Percentiles rank a stretch among this genome's conserved stretches.
These are phyloP conservation scores for Scytalidium sp. DNA, from an alignment of 2,329 filamentous ascomycete species.

Conservation along the genomic window DNA sequence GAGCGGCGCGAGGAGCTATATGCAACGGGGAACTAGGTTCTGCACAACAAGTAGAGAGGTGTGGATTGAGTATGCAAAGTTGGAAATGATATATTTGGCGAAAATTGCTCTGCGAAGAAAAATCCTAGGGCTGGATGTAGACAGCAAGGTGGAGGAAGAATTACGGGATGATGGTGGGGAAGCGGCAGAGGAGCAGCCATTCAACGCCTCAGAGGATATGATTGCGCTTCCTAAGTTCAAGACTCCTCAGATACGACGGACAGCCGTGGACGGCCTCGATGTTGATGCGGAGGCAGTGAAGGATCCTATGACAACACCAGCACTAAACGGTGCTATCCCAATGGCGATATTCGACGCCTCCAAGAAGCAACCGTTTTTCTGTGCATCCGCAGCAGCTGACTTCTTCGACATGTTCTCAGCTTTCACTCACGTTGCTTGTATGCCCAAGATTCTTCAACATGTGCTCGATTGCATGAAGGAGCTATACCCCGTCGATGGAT, in stretches of 20 bases:
- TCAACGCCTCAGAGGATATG: conserved; percentile 39
- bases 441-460: conserved; percentile 67
- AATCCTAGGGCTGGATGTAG: conserved; percentile 59
- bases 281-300: conserved; percentile 40
- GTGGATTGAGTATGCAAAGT: conserved; percentile 86
- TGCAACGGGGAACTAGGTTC: conserved; percentile 89
- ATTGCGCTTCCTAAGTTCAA: conserved; percentile 56
- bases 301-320: conserved; percentile 60
- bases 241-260: conserved; percentile 39
- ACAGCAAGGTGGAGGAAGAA: conserved; percentile 36
- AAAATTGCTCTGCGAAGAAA: conserved; percentile 74
- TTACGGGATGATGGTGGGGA: conserved; percentile 42
- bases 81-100: conserved; percentile 89
- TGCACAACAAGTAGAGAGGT: conserved; percentile 71
- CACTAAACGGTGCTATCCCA: conserved; percentile 89
- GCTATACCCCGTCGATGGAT: conserved; percentile 56
- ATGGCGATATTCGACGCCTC: conserved; percentile 88
- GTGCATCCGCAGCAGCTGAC: conserved; percentile 60
- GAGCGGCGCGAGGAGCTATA: conserved; percentile 75
- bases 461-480: conserved; percentile 64
- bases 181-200: conserved; percentile 31
- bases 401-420: conserved; percentile 79
- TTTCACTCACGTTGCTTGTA: conserved; percentile 65
- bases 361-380: conserved; percentile 72
- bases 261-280: conserved; percentile 48